Evolutionary conservation across 441 rosid species (phyloP), one percentile per base, ranked within the genome.

Genomic region (Jatropha multifida): DNA sequence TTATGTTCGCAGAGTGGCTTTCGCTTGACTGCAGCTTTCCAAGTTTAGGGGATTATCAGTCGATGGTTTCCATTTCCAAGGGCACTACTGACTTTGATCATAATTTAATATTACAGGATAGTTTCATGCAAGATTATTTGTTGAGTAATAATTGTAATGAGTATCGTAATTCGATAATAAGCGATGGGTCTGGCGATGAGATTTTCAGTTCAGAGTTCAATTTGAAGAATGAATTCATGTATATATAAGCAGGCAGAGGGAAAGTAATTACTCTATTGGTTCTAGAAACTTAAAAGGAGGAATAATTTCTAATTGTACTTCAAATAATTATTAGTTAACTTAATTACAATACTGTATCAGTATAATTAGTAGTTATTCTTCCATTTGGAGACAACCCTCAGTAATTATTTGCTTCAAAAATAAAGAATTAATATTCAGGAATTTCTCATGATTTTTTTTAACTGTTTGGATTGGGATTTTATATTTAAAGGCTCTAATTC

Each of bases 1-100:
- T 91, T 65, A 79, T 92, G 78, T 94, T 94, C 41, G 84, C 96
- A 1, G 97, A 90, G 80, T 92, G 98, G 98, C 86, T 94, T 42
- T 71, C 86, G 10, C 77, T 80, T 46, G 87, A 85, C 23, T 23
- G 23, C n/a, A 63, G 75, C 72, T 73, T 83, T 42, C 58, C 75
- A 5, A 76, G 76, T 77, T 70, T 71, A 18, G 27, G 68, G 37
- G 76, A 55, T 17, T 44, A 77, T 17, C 72, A 44, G 48, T 44
- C 71, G 20, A 15, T 26, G 71, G 77, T 65, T 67, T 76, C 77
- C 70, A 72, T 68, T 67, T 76, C 77, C 68, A 72, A 76, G 4
- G 74, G 74, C 7, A 54, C 8, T 17, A 51, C n/a, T 55, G 74
- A 62, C 5, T 68, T 72, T 44, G 68, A 69, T 59, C 61, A 68